Conservation (phyloP, 176 grass and related monocot genomes). For the Hordeum marinum region DNA sequence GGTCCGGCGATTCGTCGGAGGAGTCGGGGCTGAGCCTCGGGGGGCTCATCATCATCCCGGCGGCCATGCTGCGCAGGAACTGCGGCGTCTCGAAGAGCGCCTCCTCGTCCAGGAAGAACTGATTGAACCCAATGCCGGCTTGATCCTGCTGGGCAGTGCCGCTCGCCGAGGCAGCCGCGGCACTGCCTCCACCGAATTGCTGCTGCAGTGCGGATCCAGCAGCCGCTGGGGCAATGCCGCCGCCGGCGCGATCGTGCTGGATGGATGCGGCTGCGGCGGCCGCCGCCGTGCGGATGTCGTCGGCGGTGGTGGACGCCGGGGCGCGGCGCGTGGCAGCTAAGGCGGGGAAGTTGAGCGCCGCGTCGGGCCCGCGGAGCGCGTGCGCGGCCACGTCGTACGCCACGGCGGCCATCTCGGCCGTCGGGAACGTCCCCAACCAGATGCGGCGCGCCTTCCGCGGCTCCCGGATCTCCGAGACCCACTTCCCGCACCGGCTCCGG, state of each 20-base stretch:
- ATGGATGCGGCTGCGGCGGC: conserved; percentile 37
- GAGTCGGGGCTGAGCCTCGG: conserved; percentile 55
- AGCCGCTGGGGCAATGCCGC: conserved; percentile 14
- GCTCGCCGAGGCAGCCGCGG: not conserved
- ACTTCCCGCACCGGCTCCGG: conserved; percentile 83
- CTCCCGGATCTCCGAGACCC: conserved; percentile 99
- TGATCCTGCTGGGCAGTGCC: not conserved
- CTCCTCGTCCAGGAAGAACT: conserved; percentile 78
- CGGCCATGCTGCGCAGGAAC: conserved; percentile 78
- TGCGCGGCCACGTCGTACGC: conserved; percentile 85
- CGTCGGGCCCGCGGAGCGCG: conserved; percentile 64
- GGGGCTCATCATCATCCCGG: conserved; percentile 96
- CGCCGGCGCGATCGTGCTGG: not conserved
- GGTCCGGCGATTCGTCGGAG: conserved; percentile 45
- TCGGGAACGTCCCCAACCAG: conserved; percentile 96
- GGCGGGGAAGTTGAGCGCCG: conserved; percentile 73
- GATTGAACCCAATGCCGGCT: not conserved
- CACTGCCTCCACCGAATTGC: not conserved
- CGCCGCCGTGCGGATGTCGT: conserved; percentile 71
- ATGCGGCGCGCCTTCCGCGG: conserved; percentile 81
- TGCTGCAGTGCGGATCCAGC: not conserved
- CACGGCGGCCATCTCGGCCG: conserved; percentile 85
- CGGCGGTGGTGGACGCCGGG: conserved; percentile 56
- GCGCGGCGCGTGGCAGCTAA: conserved; percentile 35
- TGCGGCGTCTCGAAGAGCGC: conserved; percentile 86